Evolutionary conservation across 257 asterid genomes (phyloP), one percentile per base, ranked within the genome.

Genomic region (Solanum peruvianum): DNA sequence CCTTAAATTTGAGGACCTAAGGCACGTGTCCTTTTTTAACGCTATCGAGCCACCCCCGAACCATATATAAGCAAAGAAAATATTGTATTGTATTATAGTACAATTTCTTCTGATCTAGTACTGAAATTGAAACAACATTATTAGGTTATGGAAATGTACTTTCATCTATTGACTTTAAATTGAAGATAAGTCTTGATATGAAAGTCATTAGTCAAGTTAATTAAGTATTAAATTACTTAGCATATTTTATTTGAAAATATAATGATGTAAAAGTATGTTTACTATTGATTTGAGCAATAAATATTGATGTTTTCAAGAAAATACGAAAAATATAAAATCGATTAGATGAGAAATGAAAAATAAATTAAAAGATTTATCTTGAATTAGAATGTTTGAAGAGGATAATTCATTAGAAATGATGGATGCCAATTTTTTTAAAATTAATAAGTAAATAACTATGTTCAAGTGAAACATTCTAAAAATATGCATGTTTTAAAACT

Each of bases 1-100:
- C 1, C 0, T 0, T 33, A 33, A 33, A 33, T 33, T 33, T 33
- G 5, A 0, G 0, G 5, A 0, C 35, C 5, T 33, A 33, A 33
- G 5, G 0, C 5, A 33, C 35, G 0, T 33, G 1, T 33, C 5
- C 0, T 33, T 33, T 33, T 33, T 3, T 33, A 33, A 33, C 5
- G 35, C 35, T 33, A 33, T 33, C 5, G 35, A 33, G 5, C 1
- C 35, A 33, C 4, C 5, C 4, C 35, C 3, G 35, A 33, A 80
- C 15, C 64, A 80, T 12, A 5, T 13, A 35, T 56, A 33, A 47
- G 16, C n/a, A 14, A 35, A 20, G 23, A 56, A 45, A 84, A 27
- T 9, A 23, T 37, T 62, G 64, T 1, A 56, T 18, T 20, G 12
- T 4, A 18, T 77, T 45, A 16, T 27, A 10, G 21, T 44, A 37